Percentiles rank a stretch among this genome's conserved stretches.
Evolutionary conservation across 768 basidiomycete genomes (phyloP).

Genomic region (Pleurotus sapidus): DNA sequence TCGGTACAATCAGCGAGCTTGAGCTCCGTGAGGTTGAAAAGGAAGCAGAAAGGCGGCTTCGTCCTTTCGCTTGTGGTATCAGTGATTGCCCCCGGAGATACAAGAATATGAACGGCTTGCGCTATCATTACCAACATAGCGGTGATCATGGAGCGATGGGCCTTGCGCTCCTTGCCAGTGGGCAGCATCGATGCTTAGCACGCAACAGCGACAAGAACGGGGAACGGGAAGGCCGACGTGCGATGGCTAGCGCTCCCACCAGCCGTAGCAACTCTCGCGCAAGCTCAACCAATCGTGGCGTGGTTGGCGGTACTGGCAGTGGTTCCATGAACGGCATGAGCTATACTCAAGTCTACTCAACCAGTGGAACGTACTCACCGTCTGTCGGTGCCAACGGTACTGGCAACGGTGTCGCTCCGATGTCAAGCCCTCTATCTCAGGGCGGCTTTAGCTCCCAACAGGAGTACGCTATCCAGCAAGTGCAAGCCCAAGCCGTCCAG

Average conservation of each 20-base stretch:
- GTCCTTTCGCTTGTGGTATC: constrained; percentile 89
- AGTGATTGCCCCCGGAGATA: constrained; percentile 86
- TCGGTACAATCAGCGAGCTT: constrained; percentile 53
- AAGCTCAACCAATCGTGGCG: constrained; percentile 10
- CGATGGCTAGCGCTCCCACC: constrained; percentile 8
- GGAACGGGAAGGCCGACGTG: constrained; percentile 11
- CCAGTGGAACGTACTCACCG: background rate
- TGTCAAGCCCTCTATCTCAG: constrained; percentile 3
- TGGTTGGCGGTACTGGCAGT: background rate
- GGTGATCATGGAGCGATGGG: constrained; percentile 94
- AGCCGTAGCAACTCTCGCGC: constrained; percentile 7
- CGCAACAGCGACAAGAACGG: background rate
- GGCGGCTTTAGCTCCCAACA: constrained; percentile 4
- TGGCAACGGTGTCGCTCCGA: background rate
- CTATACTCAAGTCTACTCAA: background rate
- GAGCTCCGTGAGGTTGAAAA: constrained; percentile 73
- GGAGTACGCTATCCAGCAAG: constrained; percentile 13
- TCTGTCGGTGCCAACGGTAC: background rate
- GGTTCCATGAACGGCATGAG: background rate
- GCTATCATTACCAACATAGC: constrained; percentile 96
- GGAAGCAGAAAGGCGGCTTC: constrained; percentile 78
- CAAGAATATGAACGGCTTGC: constrained; percentile 97
- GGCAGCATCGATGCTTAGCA: constrained; percentile 57
- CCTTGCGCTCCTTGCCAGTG: constrained; percentile 75
- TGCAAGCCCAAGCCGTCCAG: constrained; percentile 28